Evolutionary conservation across 768 basidiomycete species (phyloP).

Genomic region (Tulasnella sp.): DNA sequence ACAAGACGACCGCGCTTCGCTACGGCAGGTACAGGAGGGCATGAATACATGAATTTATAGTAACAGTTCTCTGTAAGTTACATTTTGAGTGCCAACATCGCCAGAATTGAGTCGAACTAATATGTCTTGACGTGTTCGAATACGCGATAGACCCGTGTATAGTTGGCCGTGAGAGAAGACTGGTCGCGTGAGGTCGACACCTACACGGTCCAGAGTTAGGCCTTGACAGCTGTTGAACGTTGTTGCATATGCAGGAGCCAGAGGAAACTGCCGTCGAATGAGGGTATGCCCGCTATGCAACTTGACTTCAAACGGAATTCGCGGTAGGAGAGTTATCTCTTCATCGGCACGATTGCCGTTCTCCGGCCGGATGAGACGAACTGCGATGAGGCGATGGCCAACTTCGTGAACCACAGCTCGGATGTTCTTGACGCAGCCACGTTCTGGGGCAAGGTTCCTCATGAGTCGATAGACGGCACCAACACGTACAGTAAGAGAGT

Average conservation of each 20-base stretch:
- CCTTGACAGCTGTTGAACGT: conserved; percentile 30
- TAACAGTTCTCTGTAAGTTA: conserved; percentile 5
- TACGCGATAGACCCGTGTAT: conserved; percentile 25
- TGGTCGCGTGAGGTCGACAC: conserved; percentile 16
- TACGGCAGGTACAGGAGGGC: not conserved
- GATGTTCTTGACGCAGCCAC: conserved; percentile 23
- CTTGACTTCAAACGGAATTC: conserved; percentile 19
- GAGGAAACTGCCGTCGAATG: conserved; percentile 25
- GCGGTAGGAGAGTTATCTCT: conserved; percentile 2
- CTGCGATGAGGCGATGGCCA: conserved; percentile 12
- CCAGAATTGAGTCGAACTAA: not conserved
- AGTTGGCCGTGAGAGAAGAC: conserved; percentile 30
- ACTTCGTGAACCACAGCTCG: conserved; percentile 19
- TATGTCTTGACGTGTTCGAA: conserved; percentile 16
- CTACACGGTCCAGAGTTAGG: conserved; percentile 26
- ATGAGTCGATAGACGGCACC: conserved; percentile 12
- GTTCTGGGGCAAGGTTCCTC: conserved; percentile 23
- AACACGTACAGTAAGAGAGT: conserved; percentile 14
- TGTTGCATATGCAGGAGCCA: conserved; percentile 25
- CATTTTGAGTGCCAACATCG: not conserved
- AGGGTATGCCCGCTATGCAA: conserved; percentile 22
- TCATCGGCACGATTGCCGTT: not conserved
- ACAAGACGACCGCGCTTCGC: no score
- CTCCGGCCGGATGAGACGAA: not conserved
- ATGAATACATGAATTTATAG: not conserved